Conservation (phyloP, 495 filamentous ascomycete genomes). For the Chaetomium tenue region DNA sequence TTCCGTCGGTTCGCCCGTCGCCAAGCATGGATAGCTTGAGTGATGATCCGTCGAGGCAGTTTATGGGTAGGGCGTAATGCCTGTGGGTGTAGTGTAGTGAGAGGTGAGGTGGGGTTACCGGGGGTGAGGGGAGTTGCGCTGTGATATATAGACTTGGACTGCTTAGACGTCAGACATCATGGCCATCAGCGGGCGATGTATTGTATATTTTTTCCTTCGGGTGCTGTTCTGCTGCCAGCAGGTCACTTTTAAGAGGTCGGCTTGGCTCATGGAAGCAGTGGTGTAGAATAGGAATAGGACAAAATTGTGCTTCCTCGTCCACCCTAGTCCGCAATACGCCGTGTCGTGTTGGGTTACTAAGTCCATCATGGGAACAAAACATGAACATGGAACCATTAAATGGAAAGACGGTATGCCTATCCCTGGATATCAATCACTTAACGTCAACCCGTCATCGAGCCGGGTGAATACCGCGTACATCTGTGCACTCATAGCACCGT, state of each 20-base stretch:
- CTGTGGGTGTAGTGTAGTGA: not conserved
- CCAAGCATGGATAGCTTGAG: slow-evolving; percentile 26
- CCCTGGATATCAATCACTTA: not conserved
- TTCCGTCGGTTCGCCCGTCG: slow-evolving; percentile 22
- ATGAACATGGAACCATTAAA: too few species aligned
- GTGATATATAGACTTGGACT: slow-evolving; percentile 4
- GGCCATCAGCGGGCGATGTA: not conserved
- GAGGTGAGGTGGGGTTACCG: not conserved
- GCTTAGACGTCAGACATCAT: not conserved
- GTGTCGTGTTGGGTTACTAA: too few species aligned
- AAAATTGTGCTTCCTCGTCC: not conserved
- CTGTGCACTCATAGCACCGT: not conserved
- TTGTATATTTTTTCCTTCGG: slow-evolving; percentile 6
- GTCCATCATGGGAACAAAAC: too few species aligned
- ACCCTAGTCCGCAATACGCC: not conserved
- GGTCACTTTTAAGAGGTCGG: not conserved
- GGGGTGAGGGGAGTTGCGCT: not conserved
- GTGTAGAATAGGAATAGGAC: not conserved
- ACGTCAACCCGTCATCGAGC: not conserved
- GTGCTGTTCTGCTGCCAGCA: not conserved
- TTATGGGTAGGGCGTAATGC: slow-evolving; percentile 25
- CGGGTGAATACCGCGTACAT: not conserved
- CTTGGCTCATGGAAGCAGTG: not conserved
- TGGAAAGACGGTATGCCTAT: not conserved
- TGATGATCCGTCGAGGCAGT: slow-evolving; percentile 32